Conservation (phyloP, 805 yeast genomes). For the Candida bentonensis region DNA sequence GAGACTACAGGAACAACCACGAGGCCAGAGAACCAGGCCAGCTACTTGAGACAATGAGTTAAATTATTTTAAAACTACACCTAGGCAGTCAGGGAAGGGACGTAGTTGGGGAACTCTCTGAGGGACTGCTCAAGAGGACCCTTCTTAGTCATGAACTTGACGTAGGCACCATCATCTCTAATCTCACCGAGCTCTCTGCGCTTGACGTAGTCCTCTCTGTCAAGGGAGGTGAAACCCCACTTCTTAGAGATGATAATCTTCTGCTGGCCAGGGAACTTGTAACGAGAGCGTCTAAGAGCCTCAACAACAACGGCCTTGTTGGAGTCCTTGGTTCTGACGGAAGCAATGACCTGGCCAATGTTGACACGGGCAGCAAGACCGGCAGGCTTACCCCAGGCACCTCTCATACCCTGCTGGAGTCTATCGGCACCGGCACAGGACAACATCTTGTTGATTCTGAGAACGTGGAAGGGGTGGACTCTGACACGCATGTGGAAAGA, state of each 20-base stretch:
- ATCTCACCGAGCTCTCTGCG: slow-evolving; percentile 96
- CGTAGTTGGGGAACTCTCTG: slow-evolving; percentile 72
- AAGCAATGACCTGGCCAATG: slow-evolving; percentile 97
- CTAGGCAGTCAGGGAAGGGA: not conserved
- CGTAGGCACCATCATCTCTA: slow-evolving; percentile 99
- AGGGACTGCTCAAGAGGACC: slow-evolving; percentile 90
- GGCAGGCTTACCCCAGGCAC: slow-evolving; percentile 99
- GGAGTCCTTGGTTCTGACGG: slow-evolving; percentile 95
- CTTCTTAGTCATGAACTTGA: slow-evolving; percentile 93
- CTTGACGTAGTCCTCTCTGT: slow-evolving; percentile 92
- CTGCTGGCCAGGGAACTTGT: slow-evolving; percentile 99
- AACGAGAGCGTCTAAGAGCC: slow-evolving; percentile 99
- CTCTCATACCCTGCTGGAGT: slow-evolving; percentile 99
- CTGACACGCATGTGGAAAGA: slow-evolving; percentile 99
- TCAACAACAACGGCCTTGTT: slow-evolving; percentile 96
- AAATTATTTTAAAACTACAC: not conserved
- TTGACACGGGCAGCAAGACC: slow-evolving; percentile 99
- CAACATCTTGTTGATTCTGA: slow-evolving; percentile 99
- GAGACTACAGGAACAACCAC: no score
- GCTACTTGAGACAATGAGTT: no score
- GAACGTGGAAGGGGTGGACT: slow-evolving; percentile 99
- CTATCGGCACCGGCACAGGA: slow-evolving; percentile 99
- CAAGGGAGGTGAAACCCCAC: slow-evolving; percentile 99
- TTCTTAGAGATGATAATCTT: slow-evolving; percentile 97
- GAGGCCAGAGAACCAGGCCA: no score